phyloP scores from a whole-genome alignment of 2,329 filamentous ascomycete species.

The Erysiphe pulchra region DNA sequence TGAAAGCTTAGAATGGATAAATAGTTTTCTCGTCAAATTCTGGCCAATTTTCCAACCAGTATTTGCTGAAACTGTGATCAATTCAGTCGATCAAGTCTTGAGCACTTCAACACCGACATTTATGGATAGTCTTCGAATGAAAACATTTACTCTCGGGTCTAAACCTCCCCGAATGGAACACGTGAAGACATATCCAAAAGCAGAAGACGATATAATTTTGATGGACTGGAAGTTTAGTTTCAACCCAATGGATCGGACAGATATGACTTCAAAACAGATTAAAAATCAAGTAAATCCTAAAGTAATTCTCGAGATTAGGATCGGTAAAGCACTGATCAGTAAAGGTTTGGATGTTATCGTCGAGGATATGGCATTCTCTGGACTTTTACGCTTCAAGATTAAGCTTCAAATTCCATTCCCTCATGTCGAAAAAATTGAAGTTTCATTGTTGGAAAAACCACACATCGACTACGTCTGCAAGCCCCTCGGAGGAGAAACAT shows the following conservation, averaged over 20 bases:
- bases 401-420: slow-evolving; percentile 93
- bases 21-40: slow-evolving; percentile 94
- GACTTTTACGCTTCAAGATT: slow-evolving; percentile 88
- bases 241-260: slow-evolving; percentile 77
- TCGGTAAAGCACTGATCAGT: slow-evolving; percentile 91
- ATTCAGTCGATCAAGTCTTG: slow-evolving; percentile 83
- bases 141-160: slow-evolving; percentile 76
- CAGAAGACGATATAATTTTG: slow-evolving; percentile 79
- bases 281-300: slow-evolving; percentile 96
- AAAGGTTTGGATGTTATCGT: slow-evolving; percentile 95
- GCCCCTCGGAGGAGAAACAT: slow-evolving; percentile 76
- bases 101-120: slow-evolving; percentile 81
- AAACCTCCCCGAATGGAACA: slow-evolving; percentile 93
- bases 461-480: slow-evolving; percentile 91
- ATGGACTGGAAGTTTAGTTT: slow-evolving; percentile 99
- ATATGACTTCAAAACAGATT: slow-evolving; percentile 72
- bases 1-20: slow-evolving; percentile 95
- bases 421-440: slow-evolving; percentile 80
- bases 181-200: slow-evolving; percentile 92
- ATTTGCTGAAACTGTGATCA: slow-evolving; percentile 73
- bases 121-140: slow-evolving; percentile 77
- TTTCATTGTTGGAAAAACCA: slow-evolving; percentile 78
- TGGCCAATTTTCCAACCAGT: slow-evolving; percentile 98
- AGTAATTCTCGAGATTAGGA: slow-evolving; percentile 74
- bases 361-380: slow-evolving; percentile 89